Evolutionary conservation across 176 grass and related monocot species (phyloP).

Genomic region (Hordeum marinum): DNA sequence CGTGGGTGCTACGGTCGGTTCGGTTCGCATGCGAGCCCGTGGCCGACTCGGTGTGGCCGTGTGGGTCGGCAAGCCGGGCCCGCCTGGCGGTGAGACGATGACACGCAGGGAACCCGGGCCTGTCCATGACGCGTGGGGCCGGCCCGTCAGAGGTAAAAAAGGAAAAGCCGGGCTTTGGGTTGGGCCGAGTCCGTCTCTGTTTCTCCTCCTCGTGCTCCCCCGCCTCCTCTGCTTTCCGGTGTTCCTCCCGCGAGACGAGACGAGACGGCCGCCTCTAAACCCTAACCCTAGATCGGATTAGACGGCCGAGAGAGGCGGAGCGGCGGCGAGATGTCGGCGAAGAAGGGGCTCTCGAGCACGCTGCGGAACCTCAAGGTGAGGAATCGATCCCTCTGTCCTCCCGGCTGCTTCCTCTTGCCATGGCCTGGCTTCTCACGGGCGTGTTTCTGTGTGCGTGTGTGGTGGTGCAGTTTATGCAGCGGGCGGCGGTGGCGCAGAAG

Average conservation of each 20-base stretch:
- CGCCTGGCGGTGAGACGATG: neutral
- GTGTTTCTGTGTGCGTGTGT: neutral
- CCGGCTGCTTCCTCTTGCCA: neutral
- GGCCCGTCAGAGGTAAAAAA: neutral
- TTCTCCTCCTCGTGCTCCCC: neutral
- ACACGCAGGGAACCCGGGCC: neutral
- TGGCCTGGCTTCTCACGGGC: neutral
- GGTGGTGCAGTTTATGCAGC: conserved; percentile 82
- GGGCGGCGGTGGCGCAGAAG: conserved; percentile 47
- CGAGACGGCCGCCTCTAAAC: conserved; percentile 4
- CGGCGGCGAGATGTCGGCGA: conserved; percentile 48
- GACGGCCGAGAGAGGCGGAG: neutral
- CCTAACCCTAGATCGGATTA: conserved; percentile 32
- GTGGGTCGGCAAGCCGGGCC: neutral
- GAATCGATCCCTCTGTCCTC: neutral
- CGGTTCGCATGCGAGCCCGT: neutral
- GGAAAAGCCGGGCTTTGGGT: neutral
- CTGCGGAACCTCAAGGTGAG: conserved; percentile 78
- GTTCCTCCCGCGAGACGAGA: neutral
- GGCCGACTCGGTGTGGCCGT: neutral
- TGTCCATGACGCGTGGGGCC: neutral
- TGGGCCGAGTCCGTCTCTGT: neutral
- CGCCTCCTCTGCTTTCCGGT: neutral
- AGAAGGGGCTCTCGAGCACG: conserved; percentile 85
- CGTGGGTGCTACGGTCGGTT: neutral